phyloP scores from a whole-genome alignment of 805 yeast species.

The Kazachstania psychrophila region DNA sequence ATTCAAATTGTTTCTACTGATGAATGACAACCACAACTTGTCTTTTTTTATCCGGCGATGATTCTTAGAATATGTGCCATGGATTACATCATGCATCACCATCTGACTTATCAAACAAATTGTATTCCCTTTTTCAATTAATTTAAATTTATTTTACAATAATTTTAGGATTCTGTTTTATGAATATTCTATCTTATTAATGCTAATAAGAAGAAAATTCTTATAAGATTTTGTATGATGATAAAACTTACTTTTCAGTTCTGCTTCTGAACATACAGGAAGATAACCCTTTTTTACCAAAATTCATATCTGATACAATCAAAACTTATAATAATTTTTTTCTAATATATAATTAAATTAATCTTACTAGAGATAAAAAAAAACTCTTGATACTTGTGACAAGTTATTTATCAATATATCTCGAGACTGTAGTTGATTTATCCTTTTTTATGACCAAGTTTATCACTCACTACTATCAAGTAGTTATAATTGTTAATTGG shows the following conservation, averaged over 20 bases:
- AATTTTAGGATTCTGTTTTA: too few species aligned
- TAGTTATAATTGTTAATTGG: too few species aligned
- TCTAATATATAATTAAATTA: too few species aligned
- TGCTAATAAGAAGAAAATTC: slow-evolving; percentile 1
- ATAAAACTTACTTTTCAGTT: slow-evolving; percentile 53
- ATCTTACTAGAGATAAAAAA: too few species aligned
- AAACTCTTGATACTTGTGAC: too few species aligned
- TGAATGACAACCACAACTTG: slow-evolving; percentile 33
- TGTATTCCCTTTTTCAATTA: slow-evolving; percentile 3
- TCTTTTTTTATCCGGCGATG: slow-evolving; percentile 33
- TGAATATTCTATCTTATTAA: slow-evolving; percentile 1
- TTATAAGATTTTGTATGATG: slow-evolving; percentile 18
- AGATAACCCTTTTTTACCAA: slow-evolving; percentile 65
- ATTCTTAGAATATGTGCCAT: slow-evolving; percentile 54
- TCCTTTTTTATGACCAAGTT: neutral
- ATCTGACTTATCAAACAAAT: slow-evolving; percentile 58
- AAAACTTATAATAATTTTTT: too few species aligned
- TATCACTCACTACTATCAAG: neutral
- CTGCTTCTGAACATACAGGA: slow-evolving; percentile 91
- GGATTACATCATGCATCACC: slow-evolving; percentile 94
- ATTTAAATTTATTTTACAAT: too few species aligned
- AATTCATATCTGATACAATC: slow-evolving; percentile 42
- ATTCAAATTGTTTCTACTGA: slow-evolving; percentile 13
- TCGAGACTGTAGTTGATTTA: too few species aligned
- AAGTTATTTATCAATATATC: too few species aligned